Evolutionary conservation across 345 rosid genomes (phyloP).

Genomic region (Heritiera fomes): DNA sequence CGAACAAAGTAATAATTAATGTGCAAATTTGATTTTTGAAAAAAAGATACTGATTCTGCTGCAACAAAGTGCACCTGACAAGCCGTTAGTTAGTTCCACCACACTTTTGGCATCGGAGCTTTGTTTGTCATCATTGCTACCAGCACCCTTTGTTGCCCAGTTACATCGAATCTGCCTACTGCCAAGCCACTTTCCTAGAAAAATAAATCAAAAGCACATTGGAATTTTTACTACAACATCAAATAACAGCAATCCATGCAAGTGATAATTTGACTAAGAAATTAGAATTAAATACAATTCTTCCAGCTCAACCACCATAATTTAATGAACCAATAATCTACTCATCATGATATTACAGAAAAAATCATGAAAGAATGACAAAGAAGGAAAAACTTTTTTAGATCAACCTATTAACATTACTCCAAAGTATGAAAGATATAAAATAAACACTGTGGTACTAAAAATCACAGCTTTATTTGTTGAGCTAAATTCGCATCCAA

Average conservation of each 20-base stretch:
- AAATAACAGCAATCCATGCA: neutral
- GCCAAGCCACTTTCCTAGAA: constrained; percentile 91
- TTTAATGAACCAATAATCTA: neutral
- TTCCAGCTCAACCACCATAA: neutral
- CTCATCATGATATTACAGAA: neutral
- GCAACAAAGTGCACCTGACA: constrained; percentile 57
- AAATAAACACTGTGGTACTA: neutral
- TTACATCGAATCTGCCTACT: constrained; percentile 95
- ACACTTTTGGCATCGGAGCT: constrained; percentile 85
- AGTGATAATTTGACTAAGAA: neutral
- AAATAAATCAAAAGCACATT: constrained; percentile 4
- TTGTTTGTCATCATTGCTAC: constrained; percentile 75
- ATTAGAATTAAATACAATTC: neutral
- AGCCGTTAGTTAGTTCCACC: constrained; percentile 83
- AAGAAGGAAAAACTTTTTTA: neutral
- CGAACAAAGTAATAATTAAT: neutral
- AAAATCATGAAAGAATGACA: neutral
- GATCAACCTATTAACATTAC: neutral
- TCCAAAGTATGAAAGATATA: neutral
- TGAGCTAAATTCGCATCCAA: neutral
- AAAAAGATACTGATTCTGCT: neutral
- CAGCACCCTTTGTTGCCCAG: constrained; percentile 98
- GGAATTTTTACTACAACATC: neutral
- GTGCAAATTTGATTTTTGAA: neutral
- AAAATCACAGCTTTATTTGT: neutral